Evolutionary conservation across 2,329 filamentous ascomycete species (phyloP).

Genomic region (Aspergillus melleus): DNA sequence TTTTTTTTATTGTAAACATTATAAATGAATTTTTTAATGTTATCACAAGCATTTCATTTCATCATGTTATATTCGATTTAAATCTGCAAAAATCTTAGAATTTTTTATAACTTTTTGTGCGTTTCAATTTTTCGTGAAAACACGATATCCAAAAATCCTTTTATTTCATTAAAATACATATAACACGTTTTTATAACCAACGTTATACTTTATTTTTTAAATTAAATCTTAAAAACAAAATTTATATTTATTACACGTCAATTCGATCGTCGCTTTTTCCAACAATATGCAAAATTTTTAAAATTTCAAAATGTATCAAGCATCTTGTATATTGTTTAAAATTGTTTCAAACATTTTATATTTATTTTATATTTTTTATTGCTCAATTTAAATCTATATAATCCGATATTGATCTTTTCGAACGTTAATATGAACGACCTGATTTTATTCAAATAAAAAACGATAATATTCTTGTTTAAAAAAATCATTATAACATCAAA

Average conservation of each 20-base stretch:
- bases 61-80: neutral
- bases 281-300: too few relatives aligned
- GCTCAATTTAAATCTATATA: neutral
- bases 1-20: neutral
- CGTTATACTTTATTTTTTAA: neutral
- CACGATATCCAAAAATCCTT: neutral
- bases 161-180: neutral
- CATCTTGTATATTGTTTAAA: too few relatives aligned
- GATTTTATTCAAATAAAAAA: too few relatives aligned
- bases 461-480: too few relatives aligned
- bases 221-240: neutral
- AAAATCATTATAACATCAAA: too few relatives aligned
- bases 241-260: neutral
- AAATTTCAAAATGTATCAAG: neutral
- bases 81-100: neutral
- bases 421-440: too few relatives aligned
- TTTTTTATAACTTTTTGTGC: neutral
- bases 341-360: neutral
- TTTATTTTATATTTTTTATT: neutral
- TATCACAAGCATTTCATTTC: neutral
- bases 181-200: neutral
- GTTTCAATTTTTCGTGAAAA: neutral
- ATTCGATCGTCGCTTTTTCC: neutral
- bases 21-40: neutral
- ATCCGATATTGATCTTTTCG: neutral